Base-by-base conservation (phyloP, 352 stramenopile genomes). In the Globisporangium viniferum region DNA sequence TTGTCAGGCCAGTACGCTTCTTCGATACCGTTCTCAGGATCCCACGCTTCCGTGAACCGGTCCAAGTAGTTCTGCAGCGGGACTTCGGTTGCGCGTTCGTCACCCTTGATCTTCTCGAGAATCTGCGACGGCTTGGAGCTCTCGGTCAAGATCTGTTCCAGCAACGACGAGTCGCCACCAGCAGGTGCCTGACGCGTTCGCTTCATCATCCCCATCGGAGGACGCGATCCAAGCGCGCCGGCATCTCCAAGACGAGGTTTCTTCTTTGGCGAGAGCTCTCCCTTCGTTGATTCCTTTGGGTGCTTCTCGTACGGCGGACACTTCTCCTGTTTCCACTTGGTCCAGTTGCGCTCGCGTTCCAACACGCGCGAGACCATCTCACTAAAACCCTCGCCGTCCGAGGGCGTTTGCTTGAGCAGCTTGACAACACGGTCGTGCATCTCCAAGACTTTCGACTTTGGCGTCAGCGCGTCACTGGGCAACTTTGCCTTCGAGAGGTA, bases 11-110 rank as follows among this genome's bases (percentile, higher is more conserved):
- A 97, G 72, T 98, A 99, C 36, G 95, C 93, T 39, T 96, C 90
- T 78, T 99, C 96, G 48, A 99, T 98, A 5, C 94, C 94, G 68
- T 96, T 97, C 59, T 98, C 96, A 4, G 96, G 96, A 71, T 99
- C 91, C 72, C 96, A 94, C 24, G 96, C 96, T 63, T 98, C 94
- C 22, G 92, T 89, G 61, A 98, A 98, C 0, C 82, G 77, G 51
- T 97, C 80, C 20, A 97, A 85, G 66, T 97, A 98, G 44, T 78
- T 77, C 31, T 77, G 66, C 59, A 94, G 72, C n/a, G 84, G 77
- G 56, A 94, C 84, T n/a, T 78, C 72, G 0, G 80, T 90, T 12
- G 82, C 89, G 73, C 85, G 77, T 31, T 86, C 74, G 61, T 82
- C 73, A 48, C 79, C 87, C 63, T 92, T 91, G 59, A 95, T 93